Conservation (phyloP, 306 rosid species). For the Luffa acutangula region DNA sequence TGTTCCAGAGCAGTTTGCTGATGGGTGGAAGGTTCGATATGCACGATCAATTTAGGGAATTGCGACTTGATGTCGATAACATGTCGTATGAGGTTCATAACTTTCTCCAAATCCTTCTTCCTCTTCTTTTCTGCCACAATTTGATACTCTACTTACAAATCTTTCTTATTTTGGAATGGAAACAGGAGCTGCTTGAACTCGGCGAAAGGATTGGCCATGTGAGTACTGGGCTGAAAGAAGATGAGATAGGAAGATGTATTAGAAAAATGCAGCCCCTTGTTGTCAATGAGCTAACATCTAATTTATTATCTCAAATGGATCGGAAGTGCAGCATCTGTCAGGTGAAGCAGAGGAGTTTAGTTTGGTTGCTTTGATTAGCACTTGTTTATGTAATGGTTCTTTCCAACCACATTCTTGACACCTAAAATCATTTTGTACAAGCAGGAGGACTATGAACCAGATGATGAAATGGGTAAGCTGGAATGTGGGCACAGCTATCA, state of each 20-base stretch:
- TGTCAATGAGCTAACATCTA: slow-evolving; percentile 32
- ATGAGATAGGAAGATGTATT: slow-evolving; percentile 50
- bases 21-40: slow-evolving; percentile 61
- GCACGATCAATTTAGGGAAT: slow-evolving; percentile 64
- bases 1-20: slow-evolving; percentile 57
- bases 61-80: slow-evolving; percentile 88
- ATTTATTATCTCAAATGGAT: slow-evolving; percentile 32
- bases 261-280: slow-evolving; percentile 37
- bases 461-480: slow-evolving; percentile 81
- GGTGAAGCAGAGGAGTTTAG: slow-evolving; percentile 26
- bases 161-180: background rate
- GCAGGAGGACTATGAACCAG: slow-evolving; percentile 84
- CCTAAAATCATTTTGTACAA: background rate
- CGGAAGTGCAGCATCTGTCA: slow-evolving; percentile 85
- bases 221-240: slow-evolving; percentile 79
- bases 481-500: slow-evolving; percentile 79
- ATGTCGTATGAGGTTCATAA: slow-evolving; percentile 78
- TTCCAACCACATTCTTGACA: background rate
- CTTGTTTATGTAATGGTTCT: background rate
- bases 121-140: background rate
- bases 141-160: background rate
- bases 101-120: background rate
- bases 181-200: slow-evolving; percentile 77
- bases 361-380: background rate
- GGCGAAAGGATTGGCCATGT: slow-evolving; percentile 88